These are phyloP conservation scores for Alternaria sp. DNA, from an alignment of 2,329 filamentous ascomycete genomes.

Conservation along the genomic window DNA sequence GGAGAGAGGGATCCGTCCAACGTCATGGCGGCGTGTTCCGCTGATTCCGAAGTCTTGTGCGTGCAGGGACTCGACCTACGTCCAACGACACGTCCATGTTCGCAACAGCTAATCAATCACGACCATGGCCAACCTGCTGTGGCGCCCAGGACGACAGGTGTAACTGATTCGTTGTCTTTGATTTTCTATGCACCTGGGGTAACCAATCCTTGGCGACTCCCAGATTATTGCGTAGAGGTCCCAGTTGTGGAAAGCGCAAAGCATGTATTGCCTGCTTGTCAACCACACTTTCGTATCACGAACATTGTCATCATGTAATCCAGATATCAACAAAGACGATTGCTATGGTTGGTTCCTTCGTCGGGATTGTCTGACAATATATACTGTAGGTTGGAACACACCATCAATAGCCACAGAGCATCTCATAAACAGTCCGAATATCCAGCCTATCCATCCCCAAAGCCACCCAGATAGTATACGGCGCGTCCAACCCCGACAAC, in stretches of 20 bases:
- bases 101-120: background rate
- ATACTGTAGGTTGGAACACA: background rate
- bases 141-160: background rate
- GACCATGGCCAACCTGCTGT: background rate
- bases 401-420: slow-evolving; percentile 1
- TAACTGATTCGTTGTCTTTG: background rate
- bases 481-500: background rate
- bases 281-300: background rate
- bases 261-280: background rate
- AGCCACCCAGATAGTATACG: background rate
- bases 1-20: background rate
- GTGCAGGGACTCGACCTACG: background rate
- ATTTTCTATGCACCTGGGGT: no score
- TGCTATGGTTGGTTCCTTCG: background rate
- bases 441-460: background rate
- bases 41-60: slow-evolving; percentile 5
- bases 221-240: no score
- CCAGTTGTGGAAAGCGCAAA: background rate
- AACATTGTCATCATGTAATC: background rate
- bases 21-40: slow-evolving; percentile 13
- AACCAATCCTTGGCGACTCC: no score
- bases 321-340: background rate
- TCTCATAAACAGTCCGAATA: background rate
- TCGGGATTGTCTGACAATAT: background rate
- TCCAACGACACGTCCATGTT: background rate